Evolutionary conservation across 2,329 filamentous ascomycete species (phyloP), one percentile per base, ranked within the genome.

Genomic region (Fusarium coicis): DNA sequence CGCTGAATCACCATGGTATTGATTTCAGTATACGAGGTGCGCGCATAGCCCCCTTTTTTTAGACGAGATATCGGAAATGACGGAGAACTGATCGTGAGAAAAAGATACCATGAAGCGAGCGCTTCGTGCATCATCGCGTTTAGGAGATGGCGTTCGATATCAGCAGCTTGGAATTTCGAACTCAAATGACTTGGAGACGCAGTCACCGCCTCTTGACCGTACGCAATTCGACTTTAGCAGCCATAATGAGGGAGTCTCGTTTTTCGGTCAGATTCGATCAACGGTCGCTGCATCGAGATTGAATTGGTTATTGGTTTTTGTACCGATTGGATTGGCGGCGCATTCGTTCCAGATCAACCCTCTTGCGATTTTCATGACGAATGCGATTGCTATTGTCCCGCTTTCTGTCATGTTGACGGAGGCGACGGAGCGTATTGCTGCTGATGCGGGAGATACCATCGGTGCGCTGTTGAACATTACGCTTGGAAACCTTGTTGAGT

Each of bases 251-350:
- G 64, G 60, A 16, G 64, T 76, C 50, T 64, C 71, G 4, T 73
- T 73, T 21, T 68, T 68, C 16, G 74, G 72, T 10, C 72, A 78
- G 53, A 73, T 81, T 12, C 73, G 70, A 42, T 74, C 76, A 34
- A 81, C 78, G 28, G 44, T 83, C 15, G 75, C 77, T 30, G 78
- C 77, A 1, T 82, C 81, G 76, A 90, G 87, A 84, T 81, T 93
- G 80, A 93, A 93, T 74, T 74, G 90, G 52, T 82, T 93, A 53
- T 85, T 93, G 56, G 80, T 93, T 42, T 93, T 93, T 75, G 91
- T 93, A n/a, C 92, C 92, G 4, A 83, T 92, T 52, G 92, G 91
- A 68, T 89, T 93, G 49, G 87, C 85, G 21, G 84, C 87, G 42
- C 85, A 92, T 67, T 70, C 82, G 19, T 63, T 78, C 12, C 46